phyloP scores from a whole-genome alignment of 2,329 filamentous ascomycete genomes.

The Rutstroemia sp. region DNA sequence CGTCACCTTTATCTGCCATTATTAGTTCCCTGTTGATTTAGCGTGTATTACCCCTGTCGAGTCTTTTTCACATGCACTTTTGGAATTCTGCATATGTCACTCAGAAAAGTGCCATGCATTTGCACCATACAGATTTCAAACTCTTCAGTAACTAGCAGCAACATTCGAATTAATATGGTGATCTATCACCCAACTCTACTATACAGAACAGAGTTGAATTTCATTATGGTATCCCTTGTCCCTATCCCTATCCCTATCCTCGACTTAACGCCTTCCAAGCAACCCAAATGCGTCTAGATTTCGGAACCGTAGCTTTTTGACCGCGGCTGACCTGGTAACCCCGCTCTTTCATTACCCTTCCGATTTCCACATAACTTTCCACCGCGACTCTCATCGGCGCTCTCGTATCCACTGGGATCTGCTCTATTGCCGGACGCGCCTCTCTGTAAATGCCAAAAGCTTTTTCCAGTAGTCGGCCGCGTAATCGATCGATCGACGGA shows the following conservation, averaged over 20 bases:
- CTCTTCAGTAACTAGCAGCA: too few species aligned
- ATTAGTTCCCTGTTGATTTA: too few species aligned
- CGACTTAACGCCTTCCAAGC: conserved; percentile 48
- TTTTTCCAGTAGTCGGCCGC: conserved; percentile 47
- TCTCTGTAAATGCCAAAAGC: conserved; percentile 54
- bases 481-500: conserved; percentile 40
- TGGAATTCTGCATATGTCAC: too few species aligned
- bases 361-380: conserved; percentile 72
- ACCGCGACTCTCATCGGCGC: conserved; percentile 62
- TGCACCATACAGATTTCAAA: too few species aligned
- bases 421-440: conserved; percentile 49
- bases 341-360: conserved; percentile 44
- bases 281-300: conserved; percentile 42
- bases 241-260: conserved; percentile 4
- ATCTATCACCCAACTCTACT: too few species aligned
- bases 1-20: too few species aligned
- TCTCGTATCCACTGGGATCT: conserved; percentile 51
- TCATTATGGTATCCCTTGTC: background rate
- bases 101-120: too few species aligned
- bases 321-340: conserved; percentile 36
- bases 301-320: conserved; percentile 36
- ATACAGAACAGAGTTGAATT: background rate
- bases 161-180: too few species aligned
- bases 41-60: too few species aligned
- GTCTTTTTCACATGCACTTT: too few species aligned